Base-by-base conservation (phyloP, 1,139 yeast genomes). In the Williopsis jadinii region DNA sequence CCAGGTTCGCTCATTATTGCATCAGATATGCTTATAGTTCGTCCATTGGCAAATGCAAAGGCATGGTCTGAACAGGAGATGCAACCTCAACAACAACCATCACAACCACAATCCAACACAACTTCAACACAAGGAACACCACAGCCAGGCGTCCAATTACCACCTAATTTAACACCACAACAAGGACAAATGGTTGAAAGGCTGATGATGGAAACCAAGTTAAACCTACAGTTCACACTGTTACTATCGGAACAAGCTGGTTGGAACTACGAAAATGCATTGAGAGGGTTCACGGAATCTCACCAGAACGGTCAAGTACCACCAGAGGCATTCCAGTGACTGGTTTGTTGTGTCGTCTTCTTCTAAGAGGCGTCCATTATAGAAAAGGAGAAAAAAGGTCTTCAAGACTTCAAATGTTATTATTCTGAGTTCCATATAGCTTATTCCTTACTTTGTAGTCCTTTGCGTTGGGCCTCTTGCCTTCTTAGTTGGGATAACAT, bases 161-260 rank as follows among this genome's bases (percentile, higher is more conserved):
- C 38, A 56, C 46, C 49, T 29, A 39, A 37, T 14, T 27, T 43
- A 11, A 37, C 57, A 8, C 72, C 75, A 0, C 60, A 64, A 1
- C 95, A 87, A 58, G 79, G 82, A 49, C 83, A 80, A 47, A 63
- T 86, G 9, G 70, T 86, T 24, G 73, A 75, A 26, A 80, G 75
- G 53, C 66, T 92, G 27, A 75, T 83, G 62, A 62, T 73, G 37
- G 88, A 84, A 50, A 92, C 97, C 0, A 77, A 80, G 42, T 67
- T 92, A 50, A 88, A 77, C 52, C 69, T 85, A 26, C 84, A 84
- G 53, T 92, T 80, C 60, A 86, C 94, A 1, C 65, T 80, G 30
- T 78, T 90, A 87, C 73, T 94, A 39, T 84, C 92, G 41, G 90
- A 88, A 57, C 96, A 88, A 60, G 87, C 95, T 54, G 73, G 77